Base-by-base conservation (phyloP, 2,329 filamentous ascomycete genomes). In the Colletotrichum scovillei region DNA sequence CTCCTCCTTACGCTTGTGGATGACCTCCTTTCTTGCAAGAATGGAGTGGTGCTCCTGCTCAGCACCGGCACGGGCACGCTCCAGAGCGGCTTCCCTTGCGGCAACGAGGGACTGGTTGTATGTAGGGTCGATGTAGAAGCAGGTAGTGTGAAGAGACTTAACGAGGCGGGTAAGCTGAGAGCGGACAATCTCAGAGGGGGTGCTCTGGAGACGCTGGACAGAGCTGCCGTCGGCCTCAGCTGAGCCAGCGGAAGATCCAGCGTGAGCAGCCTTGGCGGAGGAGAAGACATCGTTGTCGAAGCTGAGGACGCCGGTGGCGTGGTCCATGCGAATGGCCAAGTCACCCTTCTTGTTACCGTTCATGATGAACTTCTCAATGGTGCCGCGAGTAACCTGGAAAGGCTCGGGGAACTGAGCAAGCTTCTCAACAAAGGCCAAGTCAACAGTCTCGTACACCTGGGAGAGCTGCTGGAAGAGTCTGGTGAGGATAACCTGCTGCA, bases 351-450 rank as follows among this genome's bases (percentile, higher is more conserved):
- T 99, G 90, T 97, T 98, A 76, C 97, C 97, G 84, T 99, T 99
- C 97, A 99, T 99, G 89, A 99, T 98, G 89, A 99, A 99, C 87
- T 98, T 99, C 88, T 99, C 97, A 77, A 99, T 97, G 75, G 94
- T 97, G 77, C 93, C 92, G 67, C 94, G 92, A 76, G 91, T 93
- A 77, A 98, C 95, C 85, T 98, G 93, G 90, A 97, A 98, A 55
- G 97, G 95, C 82, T 97, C 95, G 11, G 97, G 97, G 89, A 99
- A 99, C 81, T 97, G 91, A 75, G 97, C 97, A 67, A 99, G 93
- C 80, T 94, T 92, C 83, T 98, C 93, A 59, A 99, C 96, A 79
- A 98, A 98, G 79, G 91, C 90, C 74, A 99, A 90, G 82, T 98
- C 95, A 69, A 99, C 96, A 58, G 97, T 98, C 85, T 98, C 97